Conservation (phyloP, 2,329 filamentous ascomycete species). For the Cladophialophora chaetospira region DNA sequence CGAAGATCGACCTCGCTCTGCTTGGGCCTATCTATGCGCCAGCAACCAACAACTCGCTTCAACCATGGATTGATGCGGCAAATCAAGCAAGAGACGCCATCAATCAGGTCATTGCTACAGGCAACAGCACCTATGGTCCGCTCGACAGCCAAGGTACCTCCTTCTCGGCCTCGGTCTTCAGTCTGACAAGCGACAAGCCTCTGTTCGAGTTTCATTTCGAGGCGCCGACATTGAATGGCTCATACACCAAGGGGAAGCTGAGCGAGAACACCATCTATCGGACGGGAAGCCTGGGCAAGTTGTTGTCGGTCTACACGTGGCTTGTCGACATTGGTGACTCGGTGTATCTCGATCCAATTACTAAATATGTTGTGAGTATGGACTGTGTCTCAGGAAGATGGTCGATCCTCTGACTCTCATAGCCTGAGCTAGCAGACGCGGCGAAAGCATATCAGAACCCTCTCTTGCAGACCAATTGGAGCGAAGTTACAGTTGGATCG, state of each 20-base stretch:
- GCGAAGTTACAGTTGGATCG: constrained; percentile 50
- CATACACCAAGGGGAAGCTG: constrained; percentile 14
- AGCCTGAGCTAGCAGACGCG: constrained; percentile 41
- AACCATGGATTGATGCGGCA: constrained; percentile 8
- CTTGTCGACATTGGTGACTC: constrained; percentile 41
- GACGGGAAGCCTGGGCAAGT: constrained; percentile 42
- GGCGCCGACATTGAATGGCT: constrained; percentile 25
- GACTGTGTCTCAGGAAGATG: neutral
- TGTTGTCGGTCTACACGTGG: constrained; percentile 42
- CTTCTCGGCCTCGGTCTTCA: constrained; percentile 46
- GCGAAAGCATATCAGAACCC: constrained; percentile 32
- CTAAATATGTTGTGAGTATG: constrained; percentile 38
- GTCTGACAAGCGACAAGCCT: constrained; percentile 37
- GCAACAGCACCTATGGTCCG: constrained; percentile 10
- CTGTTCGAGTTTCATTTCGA: constrained; percentile 37
- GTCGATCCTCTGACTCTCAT: neutral
- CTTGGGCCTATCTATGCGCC: constrained; percentile 9
- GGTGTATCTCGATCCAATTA: constrained; percentile 43
- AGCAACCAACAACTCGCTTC: neutral
- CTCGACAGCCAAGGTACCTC: constrained; percentile 33
- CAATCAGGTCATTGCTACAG: constrained; percentile 10
- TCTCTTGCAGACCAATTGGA: constrained; percentile 41
- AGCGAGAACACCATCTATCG: constrained; percentile 31
- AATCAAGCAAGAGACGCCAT: constrained; percentile 9
- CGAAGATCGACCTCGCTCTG: constrained; percentile 10